A percentile compares a stretch with the other conserved stretches of the same genome.
phyloP scores from a whole-genome alignment of 179 eudicot genomes.

The Camellia oleifera region DNA sequence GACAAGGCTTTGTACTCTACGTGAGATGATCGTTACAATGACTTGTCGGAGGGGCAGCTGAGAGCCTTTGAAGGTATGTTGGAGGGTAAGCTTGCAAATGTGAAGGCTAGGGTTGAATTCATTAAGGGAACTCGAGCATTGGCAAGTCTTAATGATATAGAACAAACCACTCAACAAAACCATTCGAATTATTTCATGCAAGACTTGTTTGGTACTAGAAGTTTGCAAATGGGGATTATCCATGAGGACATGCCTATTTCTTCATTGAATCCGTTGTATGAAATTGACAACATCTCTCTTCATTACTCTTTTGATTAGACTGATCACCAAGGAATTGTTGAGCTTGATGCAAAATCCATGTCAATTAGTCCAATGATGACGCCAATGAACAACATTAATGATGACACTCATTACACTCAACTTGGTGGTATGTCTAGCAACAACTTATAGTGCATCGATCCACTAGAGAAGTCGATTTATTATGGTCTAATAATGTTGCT shows the following conservation, averaged over 20 bases:
- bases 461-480: background rate
- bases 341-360: background rate
- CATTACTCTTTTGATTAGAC: background rate
- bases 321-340: background rate
- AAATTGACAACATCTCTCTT: background rate
- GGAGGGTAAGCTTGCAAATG: conserved; percentile 6
- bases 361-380: background rate
- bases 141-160: too few relatives aligned
- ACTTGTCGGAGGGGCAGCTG: background rate
- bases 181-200: background rate
- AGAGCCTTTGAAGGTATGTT: background rate
- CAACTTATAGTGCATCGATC: background rate
- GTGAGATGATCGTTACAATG: conserved; percentile 14
- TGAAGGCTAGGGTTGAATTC: conserved; percentile 12
- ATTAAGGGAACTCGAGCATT: conserved; percentile 1
- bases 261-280: background rate
- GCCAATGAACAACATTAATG: background rate
- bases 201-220: background rate
- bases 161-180: background rate
- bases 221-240: background rate
- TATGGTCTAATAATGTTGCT: background rate
- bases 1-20: conserved; percentile 16
- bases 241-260: background rate
- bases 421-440: conserved; percentile 2
- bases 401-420: background rate